Evolutionary conservation across 345 rosid genomes (phyloP).

Genomic region (Bruguiera gymnorhiza): DNA sequence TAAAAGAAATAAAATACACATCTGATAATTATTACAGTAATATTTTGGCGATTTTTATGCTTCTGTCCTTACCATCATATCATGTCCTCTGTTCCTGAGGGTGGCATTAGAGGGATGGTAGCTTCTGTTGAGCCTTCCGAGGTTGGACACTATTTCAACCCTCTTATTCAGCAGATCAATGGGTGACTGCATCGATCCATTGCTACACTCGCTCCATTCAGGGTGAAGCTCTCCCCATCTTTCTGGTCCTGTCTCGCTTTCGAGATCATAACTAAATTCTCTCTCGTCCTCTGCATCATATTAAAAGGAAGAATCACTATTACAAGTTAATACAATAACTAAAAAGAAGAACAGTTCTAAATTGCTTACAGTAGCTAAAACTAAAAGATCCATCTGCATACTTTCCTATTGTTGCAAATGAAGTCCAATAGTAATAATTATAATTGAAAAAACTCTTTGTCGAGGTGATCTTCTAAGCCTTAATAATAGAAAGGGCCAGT

Average conservation of each 20-base stretch:
- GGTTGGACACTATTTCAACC: constrained; percentile 35
- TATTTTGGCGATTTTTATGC: not conserved
- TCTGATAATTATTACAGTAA: rapidly evolving
- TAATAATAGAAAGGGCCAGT: no score
- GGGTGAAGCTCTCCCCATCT: constrained; percentile 60
- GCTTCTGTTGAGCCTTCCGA: constrained; percentile 46
- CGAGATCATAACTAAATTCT: constrained; percentile 46
- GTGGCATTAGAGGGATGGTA: constrained; percentile 56
- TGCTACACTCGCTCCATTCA: constrained; percentile 52
- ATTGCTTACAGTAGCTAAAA: no score
- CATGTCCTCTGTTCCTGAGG: constrained; percentile 81
- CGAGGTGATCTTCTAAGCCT: no score
- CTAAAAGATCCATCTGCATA: no score
- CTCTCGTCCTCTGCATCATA: constrained; percentile 52
- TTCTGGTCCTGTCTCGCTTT: constrained; percentile 44
- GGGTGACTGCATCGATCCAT: constrained; percentile 81
- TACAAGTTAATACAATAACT: not conserved
- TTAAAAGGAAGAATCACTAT: not conserved
- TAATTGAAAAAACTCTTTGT: no score
- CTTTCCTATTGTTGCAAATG: no score
- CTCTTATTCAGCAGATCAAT: constrained; percentile 50
- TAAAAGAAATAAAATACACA: no score
- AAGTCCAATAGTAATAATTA: no score
- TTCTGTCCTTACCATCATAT: constrained; percentile 54
- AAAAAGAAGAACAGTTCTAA: no score